A percentile compares a stretch with the other conserved stretches of the same genome.
These are phyloP conservation scores for Fusarium virguliforme DNA, from an alignment of 2,329 filamentous ascomycete species.

Conservation along the genomic window DNA sequence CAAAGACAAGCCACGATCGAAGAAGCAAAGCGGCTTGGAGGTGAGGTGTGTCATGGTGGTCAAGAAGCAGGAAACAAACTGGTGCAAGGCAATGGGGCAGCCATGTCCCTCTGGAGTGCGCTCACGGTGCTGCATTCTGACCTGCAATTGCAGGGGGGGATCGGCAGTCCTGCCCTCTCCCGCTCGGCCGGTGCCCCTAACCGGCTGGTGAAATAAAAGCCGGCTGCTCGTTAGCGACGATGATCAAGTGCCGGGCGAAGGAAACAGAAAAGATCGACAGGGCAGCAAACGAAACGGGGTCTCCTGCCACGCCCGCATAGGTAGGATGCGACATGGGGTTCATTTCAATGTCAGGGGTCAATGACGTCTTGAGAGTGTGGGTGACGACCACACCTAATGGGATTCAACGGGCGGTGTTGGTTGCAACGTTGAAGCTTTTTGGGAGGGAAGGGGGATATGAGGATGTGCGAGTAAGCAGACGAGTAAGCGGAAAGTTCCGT, in stretches of 20 bases:
- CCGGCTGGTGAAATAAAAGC: conserved; percentile 9
- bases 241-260: conserved; percentile 11
- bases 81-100: too few species aligned
- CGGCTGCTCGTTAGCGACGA: background rate
- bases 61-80: too few species aligned
- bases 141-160: conserved; percentile 2
- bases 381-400: background rate
- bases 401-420: background rate
- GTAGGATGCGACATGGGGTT: background rate
- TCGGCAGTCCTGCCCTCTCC: background rate
- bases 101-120: background rate
- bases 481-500: conserved; percentile 2
- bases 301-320: background rate
- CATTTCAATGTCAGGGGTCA: conserved; percentile 10
- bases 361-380: conserved; percentile 13
- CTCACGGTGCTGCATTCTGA: background rate
- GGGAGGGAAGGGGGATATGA: conserved; percentile 1
- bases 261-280: conserved; percentile 12
- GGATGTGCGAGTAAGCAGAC: background rate
- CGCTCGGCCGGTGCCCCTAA: background rate
- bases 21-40: background rate
- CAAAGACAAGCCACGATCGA: background rate
- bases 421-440: background rate
- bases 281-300: background rate
- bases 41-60: background rate